Percentiles rank a stretch among this genome's conserved stretches.
These are phyloP conservation scores for Xylaria grammica DNA, from an alignment of 495 filamentous ascomycete species.

Conservation along the genomic window DNA sequence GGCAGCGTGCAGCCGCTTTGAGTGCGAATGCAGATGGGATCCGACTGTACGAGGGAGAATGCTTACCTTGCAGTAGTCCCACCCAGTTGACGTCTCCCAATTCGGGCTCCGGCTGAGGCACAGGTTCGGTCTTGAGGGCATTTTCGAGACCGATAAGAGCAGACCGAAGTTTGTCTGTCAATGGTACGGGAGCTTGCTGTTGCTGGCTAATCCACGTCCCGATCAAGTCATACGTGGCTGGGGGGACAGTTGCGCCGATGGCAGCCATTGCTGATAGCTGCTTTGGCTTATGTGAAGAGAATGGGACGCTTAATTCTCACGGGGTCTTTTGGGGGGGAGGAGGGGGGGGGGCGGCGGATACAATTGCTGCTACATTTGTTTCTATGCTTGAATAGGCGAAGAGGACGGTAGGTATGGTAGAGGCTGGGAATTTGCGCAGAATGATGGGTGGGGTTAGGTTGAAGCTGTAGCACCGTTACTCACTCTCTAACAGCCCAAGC, in stretches of 20 bases:
- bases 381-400: no score
- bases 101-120: slow-evolving; percentile 30
- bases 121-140: slow-evolving; percentile 24
- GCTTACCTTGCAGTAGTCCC: slow-evolving; percentile 40
- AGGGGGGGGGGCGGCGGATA: no score
- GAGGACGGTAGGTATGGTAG: no score
- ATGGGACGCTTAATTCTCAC: no score
- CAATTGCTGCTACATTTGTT: no score
- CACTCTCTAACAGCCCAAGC: no score
- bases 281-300: neutral
- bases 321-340: no score
- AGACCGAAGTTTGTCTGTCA: slow-evolving; percentile 39
- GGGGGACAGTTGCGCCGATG: slow-evolving; percentile 15
- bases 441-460: slow-evolving; percentile 2
- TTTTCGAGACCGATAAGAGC: slow-evolving; percentile 38
- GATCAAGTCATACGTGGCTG: slow-evolving; percentile 35
- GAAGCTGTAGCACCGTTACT: neutral
- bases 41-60: neutral
- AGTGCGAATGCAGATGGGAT: neutral
- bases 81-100: slow-evolving; percentile 44
- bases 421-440: no score
- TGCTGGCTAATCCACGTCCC: slow-evolving; percentile 44
- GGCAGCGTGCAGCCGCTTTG: neutral
- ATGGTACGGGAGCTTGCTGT: slow-evolving; percentile 31
- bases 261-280: slow-evolving; percentile 2